phyloP scores from a whole-genome alignment of 139 green algal species.

The Bryopsis sp. region DNA sequence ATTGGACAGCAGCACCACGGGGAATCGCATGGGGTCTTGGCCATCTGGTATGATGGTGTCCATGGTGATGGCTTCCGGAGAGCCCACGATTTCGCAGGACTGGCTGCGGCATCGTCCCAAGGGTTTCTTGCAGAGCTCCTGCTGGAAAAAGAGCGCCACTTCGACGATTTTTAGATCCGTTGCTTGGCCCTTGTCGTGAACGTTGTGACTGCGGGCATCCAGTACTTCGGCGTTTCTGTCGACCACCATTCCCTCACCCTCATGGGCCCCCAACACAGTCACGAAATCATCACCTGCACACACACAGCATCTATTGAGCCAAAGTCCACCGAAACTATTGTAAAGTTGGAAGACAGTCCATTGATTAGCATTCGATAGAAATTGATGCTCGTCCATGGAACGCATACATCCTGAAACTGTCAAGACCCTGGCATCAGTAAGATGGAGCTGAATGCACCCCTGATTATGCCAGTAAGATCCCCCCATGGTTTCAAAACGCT shows the following conservation, averaged over 20 bases:
- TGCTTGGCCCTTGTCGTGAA: conserved; percentile 20
- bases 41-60: conserved; percentile 1
- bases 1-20: conserved; percentile 61
- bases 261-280: conserved; percentile 57
- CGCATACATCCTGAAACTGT: too few relatives aligned
- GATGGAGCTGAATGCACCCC: too few relatives aligned
- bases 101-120: neutral
- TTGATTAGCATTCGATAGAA: too few relatives aligned
- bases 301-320: too few relatives aligned
- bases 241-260: conserved; percentile 65
- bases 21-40: conserved; percentile 29
- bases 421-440: too few relatives aligned
- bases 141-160: conserved; percentile 64
- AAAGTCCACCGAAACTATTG: too few relatives aligned
- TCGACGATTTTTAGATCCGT: conserved; percentile 51
- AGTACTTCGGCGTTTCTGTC: conserved; percentile 33
- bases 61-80: neutral
- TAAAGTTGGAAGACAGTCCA: too few relatives aligned
- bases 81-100: neutral
- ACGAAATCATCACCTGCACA: conserved; percentile 47
- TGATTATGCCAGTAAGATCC: too few relatives aligned
- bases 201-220: neutral
- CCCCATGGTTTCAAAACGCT: too few relatives aligned
- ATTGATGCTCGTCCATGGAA: too few relatives aligned
- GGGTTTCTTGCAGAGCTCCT: conserved; percentile 22